A percentile compares a stretch with the other conserved stretches of the same genome.
Conservation (phyloP, 1,284 basidiomycete genomes). For the Marasmius tenuissimus region DNA sequence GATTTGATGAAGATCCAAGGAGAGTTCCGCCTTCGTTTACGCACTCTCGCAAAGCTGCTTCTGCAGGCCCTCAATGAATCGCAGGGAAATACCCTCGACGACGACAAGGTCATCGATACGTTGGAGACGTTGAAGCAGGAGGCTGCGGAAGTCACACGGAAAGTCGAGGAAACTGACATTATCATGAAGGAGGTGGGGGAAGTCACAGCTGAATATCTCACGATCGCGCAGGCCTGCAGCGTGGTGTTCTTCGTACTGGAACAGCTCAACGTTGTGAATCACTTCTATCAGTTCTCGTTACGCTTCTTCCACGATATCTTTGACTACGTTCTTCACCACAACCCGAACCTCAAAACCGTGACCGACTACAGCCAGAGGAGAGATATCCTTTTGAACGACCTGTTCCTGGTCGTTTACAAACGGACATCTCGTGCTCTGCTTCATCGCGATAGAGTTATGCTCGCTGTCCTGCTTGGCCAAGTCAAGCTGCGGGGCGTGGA, state of each 20-base stretch:
- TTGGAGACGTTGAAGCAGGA: constrained; percentile 96
- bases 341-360: constrained; percentile 84
- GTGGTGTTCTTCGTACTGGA: constrained; percentile 97
- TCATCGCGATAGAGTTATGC: constrained; percentile 89
- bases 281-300: constrained; percentile 99
- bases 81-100: constrained; percentile 95
- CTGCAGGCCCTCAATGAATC: constrained; percentile 97
- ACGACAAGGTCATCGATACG: constrained; percentile 98
- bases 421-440: constrained; percentile 90
- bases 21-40: constrained; percentile 92
- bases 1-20: constrained; percentile 99
- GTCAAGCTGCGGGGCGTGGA: constrained; percentile 83
- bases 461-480: constrained; percentile 89
- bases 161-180: constrained; percentile 96
- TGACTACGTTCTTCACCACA: constrained; percentile 90
- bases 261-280: constrained; percentile 91
- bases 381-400: constrained; percentile 84
- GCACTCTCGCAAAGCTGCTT: constrained; percentile 91
- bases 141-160: constrained; percentile 93
- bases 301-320: constrained; percentile 99
- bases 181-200: constrained; percentile 97
- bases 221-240: constrained; percentile 95
- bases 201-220: constrained; percentile 93
- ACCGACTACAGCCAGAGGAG: constrained; percentile 77
- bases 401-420: constrained; percentile 90